phyloP scores from a whole-genome alignment of 2,329 filamentous ascomycete species.

The Davidsoniella neocaledoniae region DNA sequence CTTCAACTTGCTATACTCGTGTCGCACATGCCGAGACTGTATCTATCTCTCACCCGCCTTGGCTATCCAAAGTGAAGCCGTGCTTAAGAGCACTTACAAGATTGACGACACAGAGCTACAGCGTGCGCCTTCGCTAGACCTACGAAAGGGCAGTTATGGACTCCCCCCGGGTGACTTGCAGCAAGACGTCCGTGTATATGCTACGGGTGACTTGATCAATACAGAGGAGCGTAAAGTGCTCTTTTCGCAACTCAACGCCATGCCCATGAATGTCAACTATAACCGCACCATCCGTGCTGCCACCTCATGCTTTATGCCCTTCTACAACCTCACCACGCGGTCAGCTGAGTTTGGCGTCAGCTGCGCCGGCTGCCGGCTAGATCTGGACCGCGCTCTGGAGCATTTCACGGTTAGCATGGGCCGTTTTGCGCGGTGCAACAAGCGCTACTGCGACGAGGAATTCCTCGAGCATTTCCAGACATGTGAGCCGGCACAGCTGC shows the following conservation, averaged over 20 bases:
- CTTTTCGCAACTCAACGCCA: not conserved
- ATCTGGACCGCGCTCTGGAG: not conserved
- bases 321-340: not conserved
- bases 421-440: not conserved
- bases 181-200: not conserved
- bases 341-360: not conserved
- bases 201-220: not conserved
- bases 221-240: not conserved
- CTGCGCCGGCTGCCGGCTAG: conserved; percentile 1
- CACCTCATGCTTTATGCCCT: not conserved
- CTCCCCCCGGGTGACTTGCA: not conserved
- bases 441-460: not conserved
- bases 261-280: too few species aligned
- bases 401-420: not conserved
- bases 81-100: not conserved
- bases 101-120: not conserved
- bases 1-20: conserved; percentile 2
- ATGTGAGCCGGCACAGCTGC: not conserved
- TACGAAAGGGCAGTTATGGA: not conserved
- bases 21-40: not conserved
- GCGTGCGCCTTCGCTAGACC: not conserved
- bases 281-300: not conserved
- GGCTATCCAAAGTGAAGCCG: not conserved
- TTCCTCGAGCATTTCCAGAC: conserved; percentile 2
- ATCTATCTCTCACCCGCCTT: not conserved